These are phyloP conservation scores for Penicillium antarcticum DNA, from an alignment of 495 filamentous ascomycete species.

Conservation along the genomic window DNA sequence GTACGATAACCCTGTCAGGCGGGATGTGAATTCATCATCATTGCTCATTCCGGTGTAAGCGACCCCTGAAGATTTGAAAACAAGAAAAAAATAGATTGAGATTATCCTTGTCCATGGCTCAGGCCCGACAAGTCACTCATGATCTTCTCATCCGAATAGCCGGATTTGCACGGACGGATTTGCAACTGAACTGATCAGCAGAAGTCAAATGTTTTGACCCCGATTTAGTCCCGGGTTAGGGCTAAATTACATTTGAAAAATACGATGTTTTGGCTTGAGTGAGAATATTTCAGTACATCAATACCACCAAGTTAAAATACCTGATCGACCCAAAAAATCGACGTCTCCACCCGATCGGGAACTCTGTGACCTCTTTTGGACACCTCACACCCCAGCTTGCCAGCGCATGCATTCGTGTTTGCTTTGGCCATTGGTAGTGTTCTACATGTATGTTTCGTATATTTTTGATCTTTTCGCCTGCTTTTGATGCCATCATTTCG, in stretches of 20 bases:
- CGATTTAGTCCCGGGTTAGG: not conserved
- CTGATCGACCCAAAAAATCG: not conserved
- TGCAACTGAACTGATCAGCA: constrained; percentile 1
- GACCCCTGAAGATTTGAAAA: too few species aligned
- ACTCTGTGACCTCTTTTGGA: not conserved
- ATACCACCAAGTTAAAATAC: not conserved
- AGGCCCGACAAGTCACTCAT: not conserved
- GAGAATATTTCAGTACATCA: not conserved
- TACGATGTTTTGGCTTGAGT: not conserved
- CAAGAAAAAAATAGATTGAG: not conserved
- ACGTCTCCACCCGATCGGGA: not conserved
- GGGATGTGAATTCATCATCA: too few species aligned
- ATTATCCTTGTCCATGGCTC: not conserved
- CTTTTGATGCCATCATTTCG: too few species aligned
- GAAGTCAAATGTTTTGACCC: not conserved
- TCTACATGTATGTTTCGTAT: not conserved
- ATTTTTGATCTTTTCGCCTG: not conserved
- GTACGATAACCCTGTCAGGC: too few species aligned
- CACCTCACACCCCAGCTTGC: constrained; percentile 9
- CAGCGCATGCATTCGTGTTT: constrained; percentile 12
- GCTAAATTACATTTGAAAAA: constrained; percentile 2
- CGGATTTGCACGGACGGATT: not conserved
- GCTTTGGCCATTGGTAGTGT: constrained; percentile 7
- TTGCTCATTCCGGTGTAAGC: too few species aligned
- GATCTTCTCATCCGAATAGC: not conserved